Conservation (phyloP, 495 filamentous ascomycete species). For the Delitschia confertaspora region DNA sequence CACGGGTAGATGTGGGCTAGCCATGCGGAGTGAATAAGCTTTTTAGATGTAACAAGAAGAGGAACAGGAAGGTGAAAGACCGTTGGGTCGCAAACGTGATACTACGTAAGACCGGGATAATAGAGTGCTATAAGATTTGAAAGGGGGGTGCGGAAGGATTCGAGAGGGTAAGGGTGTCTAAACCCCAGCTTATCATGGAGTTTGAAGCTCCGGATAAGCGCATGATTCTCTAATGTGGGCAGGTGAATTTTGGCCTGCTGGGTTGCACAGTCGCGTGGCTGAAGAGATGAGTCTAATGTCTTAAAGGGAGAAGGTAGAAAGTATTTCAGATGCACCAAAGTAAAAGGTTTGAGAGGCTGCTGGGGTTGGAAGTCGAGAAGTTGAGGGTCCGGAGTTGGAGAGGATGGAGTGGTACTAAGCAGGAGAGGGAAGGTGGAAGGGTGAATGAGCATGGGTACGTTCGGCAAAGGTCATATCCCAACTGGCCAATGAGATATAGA, state of each 20-base stretch:
- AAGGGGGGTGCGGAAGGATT: constrained; percentile 2
- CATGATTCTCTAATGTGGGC: constrained; percentile 7
- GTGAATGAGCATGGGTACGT: too few species aligned
- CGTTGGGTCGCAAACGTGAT: constrained; percentile 11
- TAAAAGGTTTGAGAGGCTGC: background rate
- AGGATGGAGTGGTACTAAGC: too few species aligned
- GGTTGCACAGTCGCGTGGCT: constrained; percentile 4
- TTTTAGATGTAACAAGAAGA: constrained; percentile 17
- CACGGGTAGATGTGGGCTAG: constrained; percentile 5
- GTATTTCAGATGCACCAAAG: background rate
- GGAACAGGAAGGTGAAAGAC: constrained; percentile 5
- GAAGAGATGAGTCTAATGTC: background rate
- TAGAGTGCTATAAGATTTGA: constrained; percentile 2
- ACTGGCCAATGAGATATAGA: too few species aligned
- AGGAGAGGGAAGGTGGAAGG: too few species aligned
- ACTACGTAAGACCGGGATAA: constrained; percentile 23
- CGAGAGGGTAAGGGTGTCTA: too few species aligned
- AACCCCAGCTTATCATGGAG: constrained; percentile 9
- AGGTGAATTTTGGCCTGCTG: constrained; percentile 15
- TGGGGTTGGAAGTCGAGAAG: too few species aligned
- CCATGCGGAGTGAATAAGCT: constrained; percentile 13
- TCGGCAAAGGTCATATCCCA: too few species aligned
- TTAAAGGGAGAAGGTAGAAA: background rate
- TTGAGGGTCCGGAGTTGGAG: too few species aligned
- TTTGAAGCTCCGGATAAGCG: constrained; percentile 2